Base-by-base conservation (phyloP, 768 basidiomycete species). In the Suillus americanus region DNA sequence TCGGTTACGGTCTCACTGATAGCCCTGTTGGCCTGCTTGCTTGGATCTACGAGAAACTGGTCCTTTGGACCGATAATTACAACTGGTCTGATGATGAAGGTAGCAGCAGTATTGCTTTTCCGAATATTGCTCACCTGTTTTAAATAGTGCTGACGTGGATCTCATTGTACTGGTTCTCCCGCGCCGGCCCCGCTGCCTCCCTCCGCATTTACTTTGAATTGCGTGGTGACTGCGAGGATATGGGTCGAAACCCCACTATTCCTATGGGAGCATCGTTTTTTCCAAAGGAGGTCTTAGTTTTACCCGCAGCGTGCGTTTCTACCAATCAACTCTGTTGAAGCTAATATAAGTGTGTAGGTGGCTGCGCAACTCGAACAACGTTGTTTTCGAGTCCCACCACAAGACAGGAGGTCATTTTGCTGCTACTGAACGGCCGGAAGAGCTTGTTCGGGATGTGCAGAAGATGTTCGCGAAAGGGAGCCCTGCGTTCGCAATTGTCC, bases 11-110 rank as follows among this genome's bases (percentile, higher is more conserved):
- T 13, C 73, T 89, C 3, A 75, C 83, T 1, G 87, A 89, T 66
- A 87, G 86, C 9, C 88, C 87, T 10, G 79, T 79, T 7, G 87
- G 84, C 1, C 66, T 85, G 25, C 76, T 85, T 13, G 82, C 78
- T 2, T 85, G 84, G 84, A 82, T 86, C 23, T 85, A 84, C 62
- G 84, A 85, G 67, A 84, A 85, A 60, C 66, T 85, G 16, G 75
- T 80, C 30, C 70, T 72, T 37, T 84, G 82, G 81, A 80, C 81
- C 0, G 86, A 87, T 67, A 66, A 70, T 1, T 87, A 88, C 70
- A 79, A 79, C 0, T 88, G 86, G 86, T 77, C 78, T 13, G 84
- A 85, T 55, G 86, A 88, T 33, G 84, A 87, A 74, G 78, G 87
- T 69, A n/a, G 82, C n/a, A 1, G 71, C 18, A 0, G 3, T 14